phyloP scores from a whole-genome alignment of 1,284 basidiomycete genomes.

The Somion occarium region DNA sequence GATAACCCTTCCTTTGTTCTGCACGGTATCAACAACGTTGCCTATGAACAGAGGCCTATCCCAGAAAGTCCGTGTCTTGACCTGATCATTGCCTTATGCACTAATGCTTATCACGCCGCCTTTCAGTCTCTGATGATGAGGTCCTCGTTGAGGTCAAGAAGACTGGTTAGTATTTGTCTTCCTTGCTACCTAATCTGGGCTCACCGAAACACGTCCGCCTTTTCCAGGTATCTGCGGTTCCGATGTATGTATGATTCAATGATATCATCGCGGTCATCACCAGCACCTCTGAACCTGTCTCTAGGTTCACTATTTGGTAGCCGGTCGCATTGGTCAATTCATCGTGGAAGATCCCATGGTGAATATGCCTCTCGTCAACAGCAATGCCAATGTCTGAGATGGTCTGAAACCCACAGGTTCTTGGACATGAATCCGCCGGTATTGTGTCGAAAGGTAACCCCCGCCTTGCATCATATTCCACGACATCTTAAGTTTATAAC shows the following conservation, averaged over 20 bases:
- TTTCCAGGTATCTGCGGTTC: constrained; percentile 81
- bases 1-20: constrained; percentile 82
- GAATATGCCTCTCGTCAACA: constrained; percentile 14
- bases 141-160: constrained; percentile 91
- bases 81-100: background rate
- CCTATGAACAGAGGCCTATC: constrained; percentile 75
- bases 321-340: constrained; percentile 78
- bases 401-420: constrained; percentile 39
- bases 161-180: constrained; percentile 56
- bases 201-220: too few species aligned
- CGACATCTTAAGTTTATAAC: constrained; percentile 2
- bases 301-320: constrained; percentile 72
- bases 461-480: background rate
- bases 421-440: constrained; percentile 65
- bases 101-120: constrained; percentile 9
- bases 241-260: constrained; percentile 48
- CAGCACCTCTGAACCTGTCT: constrained; percentile 11
- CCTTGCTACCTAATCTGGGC: background rate
- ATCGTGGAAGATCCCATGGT: constrained; percentile 77
- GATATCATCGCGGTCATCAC: constrained; percentile 2
- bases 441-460: constrained; percentile 49
- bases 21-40: constrained; percentile 64
- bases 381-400: constrained; percentile 3
- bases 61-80: constrained; percentile 58
- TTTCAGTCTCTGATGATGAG: constrained; percentile 65